These are phyloP conservation scores for Saccharomycopsis babjevae DNA, from an alignment of 805 yeast genomes.

Conservation along the genomic window DNA sequence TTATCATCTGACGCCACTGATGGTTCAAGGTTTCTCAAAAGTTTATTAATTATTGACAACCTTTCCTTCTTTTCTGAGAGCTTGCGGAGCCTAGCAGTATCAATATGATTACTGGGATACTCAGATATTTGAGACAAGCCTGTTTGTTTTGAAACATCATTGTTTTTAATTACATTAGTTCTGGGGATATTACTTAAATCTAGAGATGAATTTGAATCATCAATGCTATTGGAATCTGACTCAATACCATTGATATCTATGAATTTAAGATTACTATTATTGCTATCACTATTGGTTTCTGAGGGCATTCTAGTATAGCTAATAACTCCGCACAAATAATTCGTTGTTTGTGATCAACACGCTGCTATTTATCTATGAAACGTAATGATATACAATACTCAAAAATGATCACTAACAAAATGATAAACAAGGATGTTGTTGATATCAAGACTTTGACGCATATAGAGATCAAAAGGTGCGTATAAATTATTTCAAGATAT, in stretches of 20 bases:
- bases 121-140: neutral
- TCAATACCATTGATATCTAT: slow-evolving; percentile 7
- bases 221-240: slow-evolving; percentile 3
- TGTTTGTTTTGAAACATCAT: neutral
- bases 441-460: too few relatives aligned
- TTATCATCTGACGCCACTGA: neutral
- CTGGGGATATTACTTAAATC: neutral
- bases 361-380: too few relatives aligned
- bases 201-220: slow-evolving; percentile 5
- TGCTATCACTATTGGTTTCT: neutral
- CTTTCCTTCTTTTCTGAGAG: neutral
- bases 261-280: neutral
- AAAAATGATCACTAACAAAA: too few relatives aligned
- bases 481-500: neutral
- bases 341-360: too few relatives aligned
- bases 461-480: too few relatives aligned
- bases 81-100: neutral
- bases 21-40: neutral
- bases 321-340: too few relatives aligned
- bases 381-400: too few relatives aligned
- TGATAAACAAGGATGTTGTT: too few relatives aligned
- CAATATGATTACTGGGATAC: neutral
- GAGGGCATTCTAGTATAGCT: neutral
- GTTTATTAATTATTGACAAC: neutral
- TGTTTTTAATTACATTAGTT: neutral